phyloP scores from a whole-genome alignment of 768 basidiomycete species.

The Gyrodon lividus region DNA sequence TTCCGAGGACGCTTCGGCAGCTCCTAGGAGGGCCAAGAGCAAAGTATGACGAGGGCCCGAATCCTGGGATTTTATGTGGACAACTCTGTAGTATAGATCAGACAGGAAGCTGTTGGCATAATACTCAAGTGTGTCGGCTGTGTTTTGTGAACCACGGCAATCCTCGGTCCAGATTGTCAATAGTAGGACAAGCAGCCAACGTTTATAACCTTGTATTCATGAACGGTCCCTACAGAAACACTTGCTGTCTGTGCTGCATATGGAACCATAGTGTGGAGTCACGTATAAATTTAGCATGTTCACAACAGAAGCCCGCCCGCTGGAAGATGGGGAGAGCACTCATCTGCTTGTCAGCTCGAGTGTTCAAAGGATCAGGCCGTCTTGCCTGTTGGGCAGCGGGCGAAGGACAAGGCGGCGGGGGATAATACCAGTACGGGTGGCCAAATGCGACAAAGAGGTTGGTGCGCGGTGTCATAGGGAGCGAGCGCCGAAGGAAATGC shows the following conservation, averaged over 20 bases:
- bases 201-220: slow-evolving; percentile 16
- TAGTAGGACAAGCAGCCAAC: not conserved
- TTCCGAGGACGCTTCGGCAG: slow-evolving; percentile 23
- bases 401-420: not conserved
- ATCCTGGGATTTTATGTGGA: not conserved
- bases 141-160: not conserved
- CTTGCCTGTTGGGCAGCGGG: not conserved
- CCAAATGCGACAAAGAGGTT: slow-evolving; percentile 16
- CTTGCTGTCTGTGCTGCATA: slow-evolving; percentile 9
- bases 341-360: slow-evolving; percentile 4
- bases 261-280: slow-evolving; percentile 12
- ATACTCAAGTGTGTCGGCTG: not conserved
- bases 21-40: slow-evolving; percentile 12
- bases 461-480: slow-evolving; percentile 5
- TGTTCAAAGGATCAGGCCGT: slow-evolving; percentile 3
- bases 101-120: too few species aligned
- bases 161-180: not conserved
- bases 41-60: slow-evolving; percentile 10
- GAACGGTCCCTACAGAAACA: slow-evolving; percentile 14
- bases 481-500: slow-evolving; percentile 9
- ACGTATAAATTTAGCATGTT: slow-evolving; percentile 19
- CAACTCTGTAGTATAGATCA: not conserved
- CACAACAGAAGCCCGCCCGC: slow-evolving; percentile 9
- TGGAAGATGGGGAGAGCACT: not conserved
- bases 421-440: slow-evolving; percentile 7